A percentile compares a stretch with the other conserved stretches of the same genome.
Evolutionary conservation across 2,329 filamentous ascomycete species (phyloP).

Genomic region (Trichophyton equinum): DNA sequence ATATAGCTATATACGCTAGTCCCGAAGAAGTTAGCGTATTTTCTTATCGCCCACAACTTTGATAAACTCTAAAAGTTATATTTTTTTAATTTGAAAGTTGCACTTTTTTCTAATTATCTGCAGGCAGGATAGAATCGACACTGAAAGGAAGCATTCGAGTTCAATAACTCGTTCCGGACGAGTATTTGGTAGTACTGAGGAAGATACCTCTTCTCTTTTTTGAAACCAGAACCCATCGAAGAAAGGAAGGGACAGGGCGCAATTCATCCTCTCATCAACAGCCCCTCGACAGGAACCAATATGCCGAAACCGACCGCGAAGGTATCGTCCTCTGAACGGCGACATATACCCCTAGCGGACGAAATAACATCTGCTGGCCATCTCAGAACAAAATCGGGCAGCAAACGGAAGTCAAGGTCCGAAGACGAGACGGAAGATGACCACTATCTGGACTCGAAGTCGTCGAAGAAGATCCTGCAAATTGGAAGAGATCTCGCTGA

Average conservation of each 20-base stretch:
- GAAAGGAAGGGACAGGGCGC: neutral
- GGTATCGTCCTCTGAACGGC: conserved; percentile 43
- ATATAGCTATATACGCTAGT: neutral
- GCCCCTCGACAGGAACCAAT: neutral
- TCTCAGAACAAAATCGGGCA: conserved; percentile 63
- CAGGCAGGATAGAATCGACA: too few relatives aligned
- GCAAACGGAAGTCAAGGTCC: conserved; percentile 47
- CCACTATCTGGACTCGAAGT: conserved; percentile 72
- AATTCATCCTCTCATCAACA: neutral
- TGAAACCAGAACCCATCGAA: neutral
- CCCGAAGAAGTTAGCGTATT: neutral
- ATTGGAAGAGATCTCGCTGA: conserved; percentile 81
- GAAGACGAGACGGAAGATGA: conserved; percentile 51
- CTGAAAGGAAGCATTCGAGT: neutral
- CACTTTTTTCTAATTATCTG: neutral
- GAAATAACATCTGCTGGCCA: conserved; percentile 62
- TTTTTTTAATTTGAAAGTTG: neutral
- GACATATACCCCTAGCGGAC: conserved; percentile 84
- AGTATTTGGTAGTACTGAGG: neutral
- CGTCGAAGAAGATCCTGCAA: conserved; percentile 75
- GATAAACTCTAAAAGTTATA: conserved; percentile 2
- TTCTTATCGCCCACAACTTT: conserved; percentile 7
- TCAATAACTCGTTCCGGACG: neutral
- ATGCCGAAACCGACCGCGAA: conserved; percentile 64
- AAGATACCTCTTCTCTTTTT: neutral